These are phyloP conservation scores for Paraphysoderma sedebokerense DNA, from an alignment of 371 early-diverging fungal species.

Conservation along the genomic window DNA sequence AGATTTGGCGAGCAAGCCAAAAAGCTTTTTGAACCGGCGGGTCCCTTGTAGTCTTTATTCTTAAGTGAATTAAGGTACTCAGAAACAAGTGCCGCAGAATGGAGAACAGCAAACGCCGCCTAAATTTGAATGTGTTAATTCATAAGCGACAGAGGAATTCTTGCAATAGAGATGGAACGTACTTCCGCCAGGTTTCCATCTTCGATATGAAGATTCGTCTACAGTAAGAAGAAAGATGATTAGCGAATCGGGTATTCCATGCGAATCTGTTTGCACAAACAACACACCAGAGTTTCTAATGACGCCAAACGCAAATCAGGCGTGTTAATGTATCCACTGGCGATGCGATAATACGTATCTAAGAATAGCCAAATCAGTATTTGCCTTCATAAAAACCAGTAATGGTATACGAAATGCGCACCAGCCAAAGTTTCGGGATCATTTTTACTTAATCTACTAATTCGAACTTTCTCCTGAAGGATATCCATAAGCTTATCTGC, in stretches of 20 bases:
- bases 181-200: too few species aligned
- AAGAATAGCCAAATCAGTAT: too few species aligned
- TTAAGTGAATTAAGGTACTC: slow-evolving; percentile 1
- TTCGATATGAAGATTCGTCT: too few species aligned
- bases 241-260: background rate
- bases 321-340: slow-evolving; percentile 6
- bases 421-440: too few species aligned
- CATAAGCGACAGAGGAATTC: too few species aligned
- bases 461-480: too few species aligned
- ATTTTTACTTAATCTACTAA: too few species aligned
- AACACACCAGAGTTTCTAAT: background rate
- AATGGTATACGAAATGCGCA: too few species aligned
- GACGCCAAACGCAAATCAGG: slow-evolving; percentile 6
- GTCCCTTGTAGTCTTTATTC: background rate
- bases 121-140: background rate
- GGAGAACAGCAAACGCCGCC: slow-evolving; percentile 1
- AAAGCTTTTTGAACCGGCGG: background rate
- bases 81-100: slow-evolving; percentile 4
- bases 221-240: too few species aligned
- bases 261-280: background rate
- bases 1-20: slow-evolving; percentile 1
- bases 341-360: background rate
- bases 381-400: too few species aligned
- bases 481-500: too few species aligned
- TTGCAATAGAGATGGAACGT: too few species aligned